Evolutionary conservation across 2,329 filamentous ascomycete genomes (phyloP), one percentile per base, ranked within the genome.

Genomic region (Hypoxylon sp.): DNA sequence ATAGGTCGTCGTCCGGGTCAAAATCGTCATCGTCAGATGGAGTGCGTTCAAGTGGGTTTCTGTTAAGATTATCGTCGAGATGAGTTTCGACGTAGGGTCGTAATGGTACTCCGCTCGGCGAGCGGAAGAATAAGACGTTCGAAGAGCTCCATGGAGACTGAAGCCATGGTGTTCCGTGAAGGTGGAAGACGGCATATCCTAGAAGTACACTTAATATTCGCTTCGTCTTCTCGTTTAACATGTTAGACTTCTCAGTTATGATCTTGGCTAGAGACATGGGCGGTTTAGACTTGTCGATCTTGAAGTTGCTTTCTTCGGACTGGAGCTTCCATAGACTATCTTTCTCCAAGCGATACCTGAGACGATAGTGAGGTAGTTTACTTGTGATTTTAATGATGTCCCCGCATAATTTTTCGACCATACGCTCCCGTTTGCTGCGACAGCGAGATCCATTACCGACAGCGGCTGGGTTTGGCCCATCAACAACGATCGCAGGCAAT

Each of bases 111-210:
- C 54, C 44, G 9, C 42, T 58, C 9, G 19, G 33, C 10, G 54
- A 37, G 3, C 31, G n/a, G 14, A 65, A 44, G 22, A 65, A 65
- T n/a, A 65, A 31, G 31, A 65, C 50, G 5, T 59, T 56, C 19
- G 55, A 59, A n/a, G 55, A 65, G 14, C 26, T 47, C 62, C 62
- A 65, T 11, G 55, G 51, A 11, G 62, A 56, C 42, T 59, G 24
- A 10, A 65, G 55, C 62, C 62, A 65, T 3, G 62, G 62, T 22
- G 62, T 65, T 9, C 39, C 55, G 10, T 65, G 37, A 59, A 65
- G 62, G 31, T 65, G 48, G 22, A 59, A 48, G 5, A 59, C 62
- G 5, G 62, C 55, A 17, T 59, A 59, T 48, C 62, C 39, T 5
- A 65, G 55, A 50, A 65, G 42, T 31, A 65, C 50, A 22, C 44